A percentile compares a stretch with the other conserved stretches of the same genome.
Evolutionary conservation across 2,329 filamentous ascomycete genomes (phyloP).

Genomic region (Stagonosporopsis rhizophila): DNA sequence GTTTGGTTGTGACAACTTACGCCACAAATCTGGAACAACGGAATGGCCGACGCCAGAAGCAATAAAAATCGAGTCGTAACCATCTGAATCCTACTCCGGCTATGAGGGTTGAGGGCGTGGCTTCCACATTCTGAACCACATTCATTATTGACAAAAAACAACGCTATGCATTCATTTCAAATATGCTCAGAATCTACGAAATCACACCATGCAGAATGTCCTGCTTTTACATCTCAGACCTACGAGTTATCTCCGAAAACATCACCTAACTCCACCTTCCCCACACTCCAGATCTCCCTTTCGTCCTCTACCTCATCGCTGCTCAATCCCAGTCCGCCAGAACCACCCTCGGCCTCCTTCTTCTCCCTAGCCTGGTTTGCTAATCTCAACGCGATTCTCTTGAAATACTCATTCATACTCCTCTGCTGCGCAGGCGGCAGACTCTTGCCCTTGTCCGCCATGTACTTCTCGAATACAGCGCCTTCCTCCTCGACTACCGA

Average conservation of each 20-base stretch:
- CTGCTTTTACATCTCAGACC: conserved; percentile 12
- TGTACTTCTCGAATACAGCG: conserved; percentile 89
- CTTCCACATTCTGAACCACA: neutral
- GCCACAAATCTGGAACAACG: neutral
- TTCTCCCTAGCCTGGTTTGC: conserved; percentile 89
- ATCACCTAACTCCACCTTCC: conserved; percentile 82
- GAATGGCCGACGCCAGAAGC: neutral
- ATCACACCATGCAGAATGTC: neutral
- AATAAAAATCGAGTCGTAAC: too few relatives aligned
- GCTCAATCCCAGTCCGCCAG: conserved; percentile 82
- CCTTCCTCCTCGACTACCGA: conserved; percentile 86
- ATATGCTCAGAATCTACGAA: conserved; percentile 1
- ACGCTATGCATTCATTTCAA: conserved; percentile 18
- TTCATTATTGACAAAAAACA: neutral
- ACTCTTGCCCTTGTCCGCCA: conserved; percentile 69
- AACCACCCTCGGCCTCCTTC: conserved; percentile 87
- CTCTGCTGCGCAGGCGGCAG: conserved; percentile 78
- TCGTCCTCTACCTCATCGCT: conserved; percentile 95
- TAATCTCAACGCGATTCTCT: conserved; percentile 83
- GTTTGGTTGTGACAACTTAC: neutral
- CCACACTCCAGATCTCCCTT: conserved; percentile 94
- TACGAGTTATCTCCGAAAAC: conserved; percentile 36
- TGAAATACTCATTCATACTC: conserved; percentile 97
- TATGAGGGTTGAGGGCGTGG: neutral
- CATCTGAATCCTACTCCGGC: too few relatives aligned